These are phyloP conservation scores for Draba incana DNA, from an alignment of 345 rosid species.

Conservation along the genomic window DNA sequence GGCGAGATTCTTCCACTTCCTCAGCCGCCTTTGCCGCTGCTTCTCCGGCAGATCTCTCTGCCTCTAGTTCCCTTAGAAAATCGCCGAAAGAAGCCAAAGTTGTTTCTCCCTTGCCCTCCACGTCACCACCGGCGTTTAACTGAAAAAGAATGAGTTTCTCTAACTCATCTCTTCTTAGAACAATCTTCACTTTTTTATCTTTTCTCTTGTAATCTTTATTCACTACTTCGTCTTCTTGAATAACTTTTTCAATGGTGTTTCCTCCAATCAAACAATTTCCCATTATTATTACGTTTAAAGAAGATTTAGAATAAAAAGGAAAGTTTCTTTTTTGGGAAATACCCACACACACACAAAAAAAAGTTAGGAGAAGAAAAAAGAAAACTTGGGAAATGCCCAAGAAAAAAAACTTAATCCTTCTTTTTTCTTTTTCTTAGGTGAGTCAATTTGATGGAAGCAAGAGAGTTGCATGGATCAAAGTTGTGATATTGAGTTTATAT, in stretches of 20 bases:
- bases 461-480: slow-evolving; percentile 36
- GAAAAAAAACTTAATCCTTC: slow-evolving; percentile 38
- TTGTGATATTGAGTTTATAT: slow-evolving; percentile 31
- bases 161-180: slow-evolving; percentile 48
- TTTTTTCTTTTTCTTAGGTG: slow-evolving; percentile 19
- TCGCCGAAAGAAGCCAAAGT: slow-evolving; percentile 45
- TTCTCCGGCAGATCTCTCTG: slow-evolving; percentile 43
- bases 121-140: slow-evolving; percentile 39
- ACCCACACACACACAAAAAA: slow-evolving; percentile 26
- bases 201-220: slow-evolving; percentile 38
- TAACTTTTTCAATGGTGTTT: slow-evolving; percentile 21
- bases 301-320: neutral
- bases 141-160: slow-evolving; percentile 46
- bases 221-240: slow-evolving; percentile 31
- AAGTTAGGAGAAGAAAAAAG: slow-evolving; percentile 29
- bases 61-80: slow-evolving; percentile 48
- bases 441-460: slow-evolving; percentile 26
- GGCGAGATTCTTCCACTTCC: slow-evolving; percentile 41
- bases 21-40: slow-evolving; percentile 41
- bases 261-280: slow-evolving; percentile 47
- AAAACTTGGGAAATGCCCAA: slow-evolving; percentile 46
- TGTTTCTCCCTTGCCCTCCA: slow-evolving; percentile 43
- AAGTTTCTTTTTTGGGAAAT: slow-evolving; percentile 13
- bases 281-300: slow-evolving; percentile 21
- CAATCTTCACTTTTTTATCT: slow-evolving; percentile 42